Evolutionary conservation across 768 basidiomycete species (phyloP), one percentile per base, ranked within the genome.

Genomic region (Rhodotorula graminis): DNA sequence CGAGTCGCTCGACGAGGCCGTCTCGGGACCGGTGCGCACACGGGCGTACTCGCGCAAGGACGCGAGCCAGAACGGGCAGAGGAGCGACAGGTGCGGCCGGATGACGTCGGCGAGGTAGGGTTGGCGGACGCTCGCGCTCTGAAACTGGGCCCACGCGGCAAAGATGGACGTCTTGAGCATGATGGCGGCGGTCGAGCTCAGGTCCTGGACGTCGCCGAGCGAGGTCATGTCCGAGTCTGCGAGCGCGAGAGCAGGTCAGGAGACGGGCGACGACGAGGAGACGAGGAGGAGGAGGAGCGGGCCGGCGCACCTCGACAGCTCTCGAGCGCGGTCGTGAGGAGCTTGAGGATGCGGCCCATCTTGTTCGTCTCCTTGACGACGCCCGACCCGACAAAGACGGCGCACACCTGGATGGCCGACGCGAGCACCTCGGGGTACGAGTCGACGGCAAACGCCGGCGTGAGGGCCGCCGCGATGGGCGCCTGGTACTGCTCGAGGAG

Each of bases 401-500:
- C 96, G 77, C 95, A 97, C 18, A 93, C 90, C 78, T 93, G 88
- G 27, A 98, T 88, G 2, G 93, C 95, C 37, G 91, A 89, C 0
- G 94, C 91, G 53, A 97, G 79, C 46, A 98, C 94, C 80, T 99
- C 95, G 0, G 95, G 95, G 1, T 93, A 92, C 1, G 93, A 92
- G 79, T 98, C 96, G 0, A 92, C 85, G 2, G 92, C 93, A 79
- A 99, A 98, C 0, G 94, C 93, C 0, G 96, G 95, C 0, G 95
- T 98, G 27, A 98, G 85, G 0, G 96, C 96, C 29, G 96, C 93
- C 4, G 95, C 96, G 71, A 99, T 95, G 0, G 96, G 95, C 0
- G 96, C 95, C 82, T 99, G 96, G 80, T 96, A 90, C 80, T 99
- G 96, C 79, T 99, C 95, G 21, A 99, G 86, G 6, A 99, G 83